A percentile compares a stretch with the other conserved stretches of the same genome.
These are phyloP conservation scores for Sistotremastrum suecicum DNA, from an alignment of 768 basidiomycete species.

Conservation along the genomic window DNA sequence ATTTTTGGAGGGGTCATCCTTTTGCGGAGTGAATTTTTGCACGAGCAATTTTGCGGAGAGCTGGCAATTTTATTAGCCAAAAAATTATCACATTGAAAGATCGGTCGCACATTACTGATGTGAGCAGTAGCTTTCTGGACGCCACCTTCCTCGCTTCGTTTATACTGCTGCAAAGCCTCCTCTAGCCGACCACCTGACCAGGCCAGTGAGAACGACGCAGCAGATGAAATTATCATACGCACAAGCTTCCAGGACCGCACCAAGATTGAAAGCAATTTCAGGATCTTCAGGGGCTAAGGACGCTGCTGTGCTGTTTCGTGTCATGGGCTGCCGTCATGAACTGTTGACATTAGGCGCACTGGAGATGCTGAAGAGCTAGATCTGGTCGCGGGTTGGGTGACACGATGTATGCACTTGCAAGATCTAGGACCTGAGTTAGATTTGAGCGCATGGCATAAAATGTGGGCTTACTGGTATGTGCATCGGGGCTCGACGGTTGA, in stretches of 20 bases:
- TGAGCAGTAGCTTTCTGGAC: conserved; percentile 68
- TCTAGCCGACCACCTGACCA: conserved; percentile 58
- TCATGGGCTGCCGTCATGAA: conserved; percentile 4
- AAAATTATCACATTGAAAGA: not conserved
- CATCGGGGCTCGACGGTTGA: conserved; percentile 73
- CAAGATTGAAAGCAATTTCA: conserved; percentile 85
- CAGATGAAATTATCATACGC: conserved; percentile 15
- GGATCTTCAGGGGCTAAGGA: conserved; percentile 80
- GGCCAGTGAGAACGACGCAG: conserved; percentile 1
- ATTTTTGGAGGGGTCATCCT: too few species aligned
- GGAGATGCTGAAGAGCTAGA: conserved; percentile 73
- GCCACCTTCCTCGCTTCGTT: conserved; percentile 60
- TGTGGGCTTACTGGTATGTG: conserved; percentile 61
- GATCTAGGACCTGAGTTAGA: conserved; percentile 33
- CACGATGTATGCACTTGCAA: conserved; percentile 83
- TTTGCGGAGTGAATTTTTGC: too few species aligned
- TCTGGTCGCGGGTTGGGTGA: conserved; percentile 69
- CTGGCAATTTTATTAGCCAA: too few species aligned
- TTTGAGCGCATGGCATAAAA: conserved; percentile 8
- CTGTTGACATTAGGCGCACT: conserved; percentile 30
- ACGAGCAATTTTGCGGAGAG: too few species aligned
- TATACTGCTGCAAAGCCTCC: conserved; percentile 71
- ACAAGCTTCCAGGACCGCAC: conserved; percentile 85
- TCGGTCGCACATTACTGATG: conserved; percentile 55
- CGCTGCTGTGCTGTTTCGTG: conserved; percentile 52